A percentile compares a stretch with the other conserved stretches of the same genome.
Conservation (phyloP, 306 rosid species). For the Prunus campanulata region DNA sequence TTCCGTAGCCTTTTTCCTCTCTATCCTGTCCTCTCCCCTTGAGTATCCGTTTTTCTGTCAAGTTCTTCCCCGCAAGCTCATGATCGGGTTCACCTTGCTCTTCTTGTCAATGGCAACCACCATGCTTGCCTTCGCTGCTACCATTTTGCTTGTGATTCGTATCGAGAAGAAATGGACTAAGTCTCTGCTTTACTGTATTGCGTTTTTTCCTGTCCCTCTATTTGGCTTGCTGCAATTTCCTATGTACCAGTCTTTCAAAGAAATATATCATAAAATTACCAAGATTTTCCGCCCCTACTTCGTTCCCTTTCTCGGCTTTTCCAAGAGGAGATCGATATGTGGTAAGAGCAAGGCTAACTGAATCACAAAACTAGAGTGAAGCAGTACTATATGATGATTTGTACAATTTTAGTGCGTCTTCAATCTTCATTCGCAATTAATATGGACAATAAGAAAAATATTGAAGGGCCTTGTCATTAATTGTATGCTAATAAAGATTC, state of each 20-base stretch:
- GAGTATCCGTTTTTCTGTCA: slow-evolving; percentile 14
- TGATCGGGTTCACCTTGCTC: slow-evolving; percentile 21
- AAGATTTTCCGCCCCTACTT: neutral
- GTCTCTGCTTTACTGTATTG: slow-evolving; percentile 16
- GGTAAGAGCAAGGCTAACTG: neutral
- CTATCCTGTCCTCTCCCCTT: slow-evolving; percentile 28
- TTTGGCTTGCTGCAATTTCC: neutral
- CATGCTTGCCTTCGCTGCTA: slow-evolving; percentile 32
- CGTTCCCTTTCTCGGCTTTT: neutral
- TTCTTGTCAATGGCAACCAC: slow-evolving; percentile 30
- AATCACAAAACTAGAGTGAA: neutral
- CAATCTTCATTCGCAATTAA: no score
- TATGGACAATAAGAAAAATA: no score
- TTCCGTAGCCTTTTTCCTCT: slow-evolving; percentile 39
- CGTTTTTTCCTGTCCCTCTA: slow-evolving; percentile 19
- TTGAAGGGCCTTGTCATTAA: no score
- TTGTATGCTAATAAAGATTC: no score
- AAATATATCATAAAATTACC: neutral
- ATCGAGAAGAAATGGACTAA: slow-evolving; percentile 13
- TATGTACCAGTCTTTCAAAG: neutral
- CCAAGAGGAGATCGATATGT: neutral
- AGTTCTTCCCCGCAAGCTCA: slow-evolving; percentile 31
- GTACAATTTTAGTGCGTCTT: no score
- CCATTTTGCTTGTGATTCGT: slow-evolving; percentile 19
- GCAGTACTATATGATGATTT: neutral